Base-by-base conservation (phyloP, 345 rosid species). In the Gossypium rotundifolium region DNA sequence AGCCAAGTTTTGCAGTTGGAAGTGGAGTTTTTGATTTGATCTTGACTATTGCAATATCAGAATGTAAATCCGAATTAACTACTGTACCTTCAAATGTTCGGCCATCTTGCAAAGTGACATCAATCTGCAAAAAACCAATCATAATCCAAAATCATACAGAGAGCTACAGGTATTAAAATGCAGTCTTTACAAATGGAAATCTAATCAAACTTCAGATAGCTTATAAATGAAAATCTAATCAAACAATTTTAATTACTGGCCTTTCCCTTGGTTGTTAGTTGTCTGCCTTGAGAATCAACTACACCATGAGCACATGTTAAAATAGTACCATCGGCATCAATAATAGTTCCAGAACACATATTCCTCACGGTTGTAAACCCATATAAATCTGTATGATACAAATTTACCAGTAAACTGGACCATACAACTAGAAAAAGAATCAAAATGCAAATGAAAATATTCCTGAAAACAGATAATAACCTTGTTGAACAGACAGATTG, bases 91-190 rank as follows among this genome's bases (percentile, higher is more conserved):
- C 86, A 75, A 92, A 94, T 9, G 87, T 88, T 74, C 97, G 83
- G 66, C 98, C 97, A 86, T 94, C 98, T 87, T 92, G 98, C 85
- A 94, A 83, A 62, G 93, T 91, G 80, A 94, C 98, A 49, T 88
- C 92, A 73, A 94, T 90, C 98, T 94, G 78, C 67, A 83, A 48
- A 48, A 48, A 48, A 12, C 4, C 11, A 65, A 74, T 62, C 38
- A 9, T 42, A 48, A 29, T 22, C 23, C 48, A 59, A 64, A 52
- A 59, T 25, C 38, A 63, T n/a, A 46, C 2, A 16, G 18, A 53
- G 16, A 62, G 63, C 11, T 42, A 10, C 1, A 25, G 46, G 59
- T 42, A 42, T 45, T 1, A 22, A 58, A 58, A 42, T 46, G 25
- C 11, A 20, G n/a, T 54, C 44, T n/a, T 57, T 45, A 73, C 1